These are phyloP conservation scores for Arthrobotrys iridis DNA, from an alignment of 2,329 filamentous ascomycete species.

Conservation along the genomic window DNA sequence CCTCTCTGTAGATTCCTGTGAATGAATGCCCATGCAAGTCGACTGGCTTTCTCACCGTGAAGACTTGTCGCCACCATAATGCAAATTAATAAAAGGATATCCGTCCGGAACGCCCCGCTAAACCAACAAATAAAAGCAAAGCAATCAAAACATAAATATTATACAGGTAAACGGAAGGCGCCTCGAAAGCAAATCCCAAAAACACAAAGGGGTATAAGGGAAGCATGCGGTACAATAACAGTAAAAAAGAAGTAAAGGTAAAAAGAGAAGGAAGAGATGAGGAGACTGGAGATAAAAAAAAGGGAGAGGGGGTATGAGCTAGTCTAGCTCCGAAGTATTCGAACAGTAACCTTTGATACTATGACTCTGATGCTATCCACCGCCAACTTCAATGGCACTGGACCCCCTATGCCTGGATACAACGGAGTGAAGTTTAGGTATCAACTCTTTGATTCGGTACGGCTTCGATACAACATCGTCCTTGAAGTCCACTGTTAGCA, in stretches of 20 bases:
- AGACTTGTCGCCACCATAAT: background rate
- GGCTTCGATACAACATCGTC: constrained; percentile 51
- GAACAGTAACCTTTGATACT: constrained; percentile 6
- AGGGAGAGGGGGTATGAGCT: background rate
- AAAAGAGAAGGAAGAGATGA: background rate
- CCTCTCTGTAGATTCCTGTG: background rate
- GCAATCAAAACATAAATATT: background rate
- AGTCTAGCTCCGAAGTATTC: constrained; percentile 3
- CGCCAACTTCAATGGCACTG: background rate
- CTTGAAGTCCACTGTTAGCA: constrained; percentile 8
- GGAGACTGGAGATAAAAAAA: background rate
- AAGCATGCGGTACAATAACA: background rate
- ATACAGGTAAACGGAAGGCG: constrained; percentile 5
- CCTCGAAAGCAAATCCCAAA: background rate
- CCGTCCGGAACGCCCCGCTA: constrained; percentile 8
- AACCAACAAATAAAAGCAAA: background rate
- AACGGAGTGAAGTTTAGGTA: constrained; percentile 50
- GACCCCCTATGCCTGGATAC: constrained; percentile 16
- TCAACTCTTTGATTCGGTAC: constrained; percentile 49
- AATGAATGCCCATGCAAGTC: background rate
- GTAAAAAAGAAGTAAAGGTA: background rate
- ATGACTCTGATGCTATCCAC: constrained; percentile 10
- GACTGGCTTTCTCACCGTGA: constrained; percentile 1
- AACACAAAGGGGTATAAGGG: constrained; percentile 35
- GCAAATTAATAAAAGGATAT: background rate